Percentiles rank a stretch among this genome's conserved stretches.
Conservation (phyloP, 192 early-diverging fungal genomes). For the Backusella circina region DNA sequence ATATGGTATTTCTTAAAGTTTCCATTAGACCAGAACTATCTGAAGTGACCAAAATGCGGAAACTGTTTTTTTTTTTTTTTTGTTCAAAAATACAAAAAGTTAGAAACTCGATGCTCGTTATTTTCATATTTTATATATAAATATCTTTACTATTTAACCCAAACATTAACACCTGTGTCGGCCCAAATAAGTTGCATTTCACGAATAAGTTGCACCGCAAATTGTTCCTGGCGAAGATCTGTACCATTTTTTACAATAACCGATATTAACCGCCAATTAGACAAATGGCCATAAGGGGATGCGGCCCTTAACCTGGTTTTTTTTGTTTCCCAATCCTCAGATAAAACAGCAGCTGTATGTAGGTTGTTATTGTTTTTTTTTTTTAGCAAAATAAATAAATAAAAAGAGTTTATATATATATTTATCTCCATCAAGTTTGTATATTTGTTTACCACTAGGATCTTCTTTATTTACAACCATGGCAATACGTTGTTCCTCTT, state of each 20-base stretch:
- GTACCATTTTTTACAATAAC: conserved; percentile 97
- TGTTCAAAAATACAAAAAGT: neutral
- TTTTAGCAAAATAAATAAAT: neutral
- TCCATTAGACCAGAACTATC: conserved; percentile 92
- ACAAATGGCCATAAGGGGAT: conserved; percentile 82
- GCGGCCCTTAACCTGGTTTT: conserved; percentile 74
- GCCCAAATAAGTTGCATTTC: conserved; percentile 95
- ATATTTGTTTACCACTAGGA: conserved; percentile 44
- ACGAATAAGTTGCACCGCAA: conserved; percentile 90
- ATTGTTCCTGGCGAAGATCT: conserved; percentile 94
- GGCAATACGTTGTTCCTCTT: conserved; percentile 47
- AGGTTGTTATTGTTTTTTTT: too few relatives aligned
- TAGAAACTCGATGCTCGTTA: neutral
- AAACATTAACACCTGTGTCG: conserved; percentile 68
- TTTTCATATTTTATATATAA: conserved; percentile 5
- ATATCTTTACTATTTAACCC: conserved; percentile 91
- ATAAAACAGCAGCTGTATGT: conserved; percentile 80
- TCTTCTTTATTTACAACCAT: conserved; percentile 47
- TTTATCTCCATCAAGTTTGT: neutral
- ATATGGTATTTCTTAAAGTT: conserved; percentile 91
- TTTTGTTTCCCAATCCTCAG: conserved; percentile 88
- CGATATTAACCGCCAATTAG: conserved; percentile 84
- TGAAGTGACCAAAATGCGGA: conserved; percentile 87
- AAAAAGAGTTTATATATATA: neutral
- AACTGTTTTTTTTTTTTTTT: conserved; percentile 34